Base-by-base conservation (phyloP, 163 green algal genomes). In the Coccomyxa subellipsoidea region DNA sequence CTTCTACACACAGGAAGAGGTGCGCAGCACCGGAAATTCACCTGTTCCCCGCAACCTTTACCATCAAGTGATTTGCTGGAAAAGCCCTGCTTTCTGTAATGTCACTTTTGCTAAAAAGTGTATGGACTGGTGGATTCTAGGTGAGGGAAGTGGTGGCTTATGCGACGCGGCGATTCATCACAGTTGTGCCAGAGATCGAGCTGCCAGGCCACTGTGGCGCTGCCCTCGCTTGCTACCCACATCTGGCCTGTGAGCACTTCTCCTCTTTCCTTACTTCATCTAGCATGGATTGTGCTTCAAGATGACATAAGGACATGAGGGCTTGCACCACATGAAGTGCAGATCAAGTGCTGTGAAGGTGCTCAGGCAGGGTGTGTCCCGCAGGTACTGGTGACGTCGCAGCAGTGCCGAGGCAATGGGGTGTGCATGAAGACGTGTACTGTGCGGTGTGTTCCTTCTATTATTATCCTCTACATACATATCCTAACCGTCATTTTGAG, bases 171-270 rank as follows among this genome's bases (percentile, higher is more conserved):
- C 85, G 87, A 1, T 87, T 85, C 80, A 91, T 94, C 53, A 77
- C 87, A 40, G 85, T 95, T 15, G 82, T 95, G 21, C 92, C 92
- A 32, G 92, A 94, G 80, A 92, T 95, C 69, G 92, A 95, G 81
- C 72, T 95, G 73, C 92, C 92, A 7, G 92, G 92, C 23, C 92
- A 95, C 82, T 92, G 89, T 80, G 81, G 83, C 10, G 90, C 89
- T 34, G 90, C 90, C 6, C 78, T 93, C 32, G 92, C 90, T 6
- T 90, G 85, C 37, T 95, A 95, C 75, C 90, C 91, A 7, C 25
- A 93, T n/a, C 86, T 93, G 1, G 90, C 85, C 40, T 94, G 90
- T 87, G 69, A 83, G 79, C 76, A 66, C 10, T 34, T 73, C 66
- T 53, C 32, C 70, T n/a, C n/a, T n/a, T n/a, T n/a, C n/a, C n/a